Percentiles rank a stretch among this genome's conserved stretches.
Conservation (phyloP, 495 filamentous ascomycete genomes). For the Neurospora sp. region DNA sequence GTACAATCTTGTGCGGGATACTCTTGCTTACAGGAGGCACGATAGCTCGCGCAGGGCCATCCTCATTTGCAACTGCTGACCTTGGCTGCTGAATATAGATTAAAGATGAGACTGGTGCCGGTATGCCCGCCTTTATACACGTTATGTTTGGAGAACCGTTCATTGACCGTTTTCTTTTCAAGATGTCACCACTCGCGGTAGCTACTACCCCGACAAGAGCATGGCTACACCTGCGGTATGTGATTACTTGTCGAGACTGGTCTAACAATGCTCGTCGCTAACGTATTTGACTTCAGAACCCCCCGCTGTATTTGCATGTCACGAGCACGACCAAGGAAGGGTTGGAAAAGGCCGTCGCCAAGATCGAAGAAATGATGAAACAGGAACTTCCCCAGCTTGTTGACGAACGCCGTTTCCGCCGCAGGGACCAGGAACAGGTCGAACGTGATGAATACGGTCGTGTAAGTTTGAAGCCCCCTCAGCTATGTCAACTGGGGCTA, state of each 20-base stretch:
- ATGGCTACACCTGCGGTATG: conserved; percentile 85
- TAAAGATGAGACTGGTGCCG: conserved; percentile 99
- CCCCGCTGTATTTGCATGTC: conserved; percentile 87
- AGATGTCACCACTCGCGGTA: conserved; percentile 99
- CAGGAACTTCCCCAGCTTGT: conserved; percentile 92
- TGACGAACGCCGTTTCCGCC: conserved; percentile 87
- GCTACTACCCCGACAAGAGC: conserved; percentile 92
- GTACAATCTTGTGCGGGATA: conserved; percentile 45
- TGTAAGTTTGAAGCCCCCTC: conserved; percentile 41
- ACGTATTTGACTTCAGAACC: conserved; percentile 52
- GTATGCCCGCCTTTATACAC: conserved; percentile 62
- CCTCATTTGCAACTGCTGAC: conserved; percentile 98
- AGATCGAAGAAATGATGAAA: conserved; percentile 91
- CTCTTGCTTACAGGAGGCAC: conserved; percentile 78
- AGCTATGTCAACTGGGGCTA: not conserved
- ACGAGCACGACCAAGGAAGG: conserved; percentile 90
- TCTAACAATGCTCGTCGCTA: not conserved
- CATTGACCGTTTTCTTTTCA: conserved; percentile 51
- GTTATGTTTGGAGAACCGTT: conserved; percentile 42
- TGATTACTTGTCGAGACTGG: not conserved
- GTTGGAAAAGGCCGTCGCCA: conserved; percentile 71
- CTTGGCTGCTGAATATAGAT: conserved; percentile 91
- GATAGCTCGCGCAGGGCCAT: conserved; percentile 57
- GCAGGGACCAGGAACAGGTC: conserved; percentile 81
- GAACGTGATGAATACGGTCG: conserved; percentile 92